Evolutionary conservation across 768 basidiomycete genomes (phyloP), one percentile per base, ranked within the genome.

Genomic region (Collybiopsis confluens): DNA sequence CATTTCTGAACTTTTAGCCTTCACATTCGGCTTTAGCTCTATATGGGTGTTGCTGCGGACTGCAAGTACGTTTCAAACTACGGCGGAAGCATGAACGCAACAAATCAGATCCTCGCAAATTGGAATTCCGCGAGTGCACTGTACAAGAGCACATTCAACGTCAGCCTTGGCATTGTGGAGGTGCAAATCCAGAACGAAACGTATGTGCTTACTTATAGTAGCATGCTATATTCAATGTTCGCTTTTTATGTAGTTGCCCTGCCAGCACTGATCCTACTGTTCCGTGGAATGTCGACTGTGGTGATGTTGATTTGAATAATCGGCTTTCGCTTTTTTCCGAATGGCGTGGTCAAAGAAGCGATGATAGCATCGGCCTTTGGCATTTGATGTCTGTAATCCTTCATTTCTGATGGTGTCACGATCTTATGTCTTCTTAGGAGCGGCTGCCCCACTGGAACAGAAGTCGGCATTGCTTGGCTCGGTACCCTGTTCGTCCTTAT

Each of bases 381-480:
- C 92, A 93, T 70, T 72, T 94, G 11, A 88, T 94, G 85, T 52
- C 6, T 21, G 50, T 52, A 28, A 11, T n/a, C 15, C 10, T 28
- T 18, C 26, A 13, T 41, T 16, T 20, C 13, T 23, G 24, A 8
- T 40, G 26, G 5, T 2, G 24, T 9, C 16, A 40, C 21, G 15
- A 15, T 30, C 26, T 41, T 18, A 52, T 21, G 11, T 16, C 11
- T 21, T 16, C 42, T 13, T 18, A 52, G 50, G 50, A 90, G 87
- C 58, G 84, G 83, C 23, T 91, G 90, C 60, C 82, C 86, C 3
- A 85, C 86, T 8, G 88, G 88, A n/a, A 78, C 81, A 9, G 89
- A 91, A 68, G 83, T 87, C 35, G 92, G 92, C 20, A 90, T 94
- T 45, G 92, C 92, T 3, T 93, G 91, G 92, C 78, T 96, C 2